Base-by-base conservation (phyloP, 768 basidiomycete species). In the Auricularia sp. region DNA sequence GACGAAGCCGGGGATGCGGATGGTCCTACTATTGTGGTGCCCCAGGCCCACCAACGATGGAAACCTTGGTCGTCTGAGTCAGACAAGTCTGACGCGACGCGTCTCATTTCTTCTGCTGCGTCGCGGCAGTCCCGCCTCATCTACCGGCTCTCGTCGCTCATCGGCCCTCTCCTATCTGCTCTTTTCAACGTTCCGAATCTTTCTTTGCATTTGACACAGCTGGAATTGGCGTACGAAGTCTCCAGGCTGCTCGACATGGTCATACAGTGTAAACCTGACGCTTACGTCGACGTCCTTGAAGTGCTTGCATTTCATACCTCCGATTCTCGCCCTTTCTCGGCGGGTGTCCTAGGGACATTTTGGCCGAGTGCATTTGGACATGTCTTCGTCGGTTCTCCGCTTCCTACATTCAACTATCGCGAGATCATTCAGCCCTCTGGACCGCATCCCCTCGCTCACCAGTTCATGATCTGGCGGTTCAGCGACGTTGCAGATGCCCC, bases 331-430 rank as follows among this genome's bases (percentile, higher is more conserved):
- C 77, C 79, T 54, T 72, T 76, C 29, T 90, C 88, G 10, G 73
- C 87, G 66, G 73, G 77, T 43, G 72, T 87, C 5, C 74, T 94
- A 29, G 72, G 77, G 10, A 81, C 81, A 5, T 80, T 87, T 65
- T 93, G 87, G 86, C 88, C 90, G 1, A 78, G 79, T 61, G 78
- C 85, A 2, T 70, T 87, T 36, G 91, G 91, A 0, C 91, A 93
- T 74, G 75, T 82, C 44, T 72, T 81, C 21, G 73, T 90, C 67
- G 84, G 82, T 67, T 79, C 79, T 66, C 77, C 86, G 2, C 77
- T 86, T 33, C 76, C 81, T 7, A 66, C 74, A 21, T 65, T 78
- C 42, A 76, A 68, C 34, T 79, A 77, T 65, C 29, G 64, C 4
- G 71, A 75, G 11, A 67, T 67, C 10, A 53, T 73, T n/a, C 34